Conservation (phyloP, 2,329 filamentous ascomycete genomes). For the Clonostachys byssicola region DNA sequence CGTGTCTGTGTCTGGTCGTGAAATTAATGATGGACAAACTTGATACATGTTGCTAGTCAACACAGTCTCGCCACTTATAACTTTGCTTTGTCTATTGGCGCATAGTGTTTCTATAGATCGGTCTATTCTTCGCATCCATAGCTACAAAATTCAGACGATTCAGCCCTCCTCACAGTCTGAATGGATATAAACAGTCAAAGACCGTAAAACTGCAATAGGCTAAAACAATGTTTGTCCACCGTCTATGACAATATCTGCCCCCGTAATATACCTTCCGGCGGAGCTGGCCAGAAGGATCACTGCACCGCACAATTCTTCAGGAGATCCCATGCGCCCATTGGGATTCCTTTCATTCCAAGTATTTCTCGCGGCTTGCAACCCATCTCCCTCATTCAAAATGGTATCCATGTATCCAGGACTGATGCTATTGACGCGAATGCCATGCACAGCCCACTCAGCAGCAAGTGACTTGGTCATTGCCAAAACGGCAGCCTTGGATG, state of each 20-base stretch:
- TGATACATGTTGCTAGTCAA: too few species aligned
- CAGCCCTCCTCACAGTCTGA: too few species aligned
- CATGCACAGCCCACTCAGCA: conserved; percentile 68
- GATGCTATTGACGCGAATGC: conserved; percentile 68
- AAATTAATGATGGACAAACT: too few species aligned
- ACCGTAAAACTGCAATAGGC: neutral
- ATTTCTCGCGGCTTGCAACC: conserved; percentile 44
- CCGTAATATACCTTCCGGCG: conserved; percentile 65
- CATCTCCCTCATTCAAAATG: conserved; percentile 63
- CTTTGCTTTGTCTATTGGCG: too few species aligned
- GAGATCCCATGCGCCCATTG: conserved; percentile 59
- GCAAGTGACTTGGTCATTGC: conserved; percentile 62
- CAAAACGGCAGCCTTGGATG: conserved; percentile 63
- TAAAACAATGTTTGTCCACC: conserved; percentile 34
- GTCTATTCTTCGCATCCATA: too few species aligned
- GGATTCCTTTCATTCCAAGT: conserved; percentile 59
- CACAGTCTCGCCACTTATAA: too few species aligned
- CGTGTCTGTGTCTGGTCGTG: too few species aligned
- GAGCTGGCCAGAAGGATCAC: conserved; percentile 56
- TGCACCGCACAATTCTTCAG: conserved; percentile 58
- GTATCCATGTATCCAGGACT: conserved; percentile 77
- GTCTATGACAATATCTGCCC: conserved; percentile 62
- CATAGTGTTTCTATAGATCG: too few species aligned
- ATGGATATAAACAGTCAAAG: too few species aligned
- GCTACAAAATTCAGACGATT: too few species aligned